Conservation (phyloP, 306 rosid species). For the Sophora flavescens region DNA sequence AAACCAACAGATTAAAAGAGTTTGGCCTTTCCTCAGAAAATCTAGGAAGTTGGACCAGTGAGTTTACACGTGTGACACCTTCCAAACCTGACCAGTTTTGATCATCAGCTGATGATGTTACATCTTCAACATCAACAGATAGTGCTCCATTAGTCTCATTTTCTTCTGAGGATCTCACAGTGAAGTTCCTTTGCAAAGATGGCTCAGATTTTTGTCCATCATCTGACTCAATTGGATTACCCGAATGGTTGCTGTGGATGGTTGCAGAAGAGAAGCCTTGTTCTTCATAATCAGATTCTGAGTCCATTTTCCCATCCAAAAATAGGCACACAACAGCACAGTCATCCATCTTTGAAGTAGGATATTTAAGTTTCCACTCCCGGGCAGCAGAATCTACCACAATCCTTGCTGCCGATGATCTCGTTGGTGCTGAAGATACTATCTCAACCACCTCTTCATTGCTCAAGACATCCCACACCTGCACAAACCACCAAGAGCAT, state of each 20-base stretch:
- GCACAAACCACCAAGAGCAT: constrained; percentile 32
- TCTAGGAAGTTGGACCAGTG: constrained; percentile 96
- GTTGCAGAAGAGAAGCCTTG: constrained; percentile 91
- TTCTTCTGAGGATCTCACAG: constrained; percentile 86
- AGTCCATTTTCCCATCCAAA: constrained; percentile 96
- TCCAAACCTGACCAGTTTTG: constrained; percentile 97
- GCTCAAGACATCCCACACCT: constrained; percentile 99
- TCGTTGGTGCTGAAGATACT: constrained; percentile 76
- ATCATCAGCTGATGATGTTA: constrained; percentile 68
- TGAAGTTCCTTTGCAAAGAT: constrained; percentile 77
- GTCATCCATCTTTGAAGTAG: constrained; percentile 98
- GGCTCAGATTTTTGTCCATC: constrained; percentile 90
- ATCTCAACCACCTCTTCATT: constrained; percentile 98
- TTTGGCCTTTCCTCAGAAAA: constrained; percentile 80
- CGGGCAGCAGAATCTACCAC: constrained; percentile 93
- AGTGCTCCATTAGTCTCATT: constrained; percentile 57
- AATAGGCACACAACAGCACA: constrained; percentile 96
- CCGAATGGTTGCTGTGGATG: constrained; percentile 84
- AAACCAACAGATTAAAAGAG: constrained; percentile 54
- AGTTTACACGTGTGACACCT: constrained; percentile 97
- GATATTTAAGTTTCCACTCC: constrained; percentile 96
- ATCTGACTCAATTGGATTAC: constrained; percentile 83
- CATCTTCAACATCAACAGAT: constrained; percentile 59
- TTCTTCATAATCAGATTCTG: constrained; percentile 89
- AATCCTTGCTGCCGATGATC: constrained; percentile 85